phyloP scores from a whole-genome alignment of 140 eudicot genomes.

The Erigeron philadelphicus region DNA sequence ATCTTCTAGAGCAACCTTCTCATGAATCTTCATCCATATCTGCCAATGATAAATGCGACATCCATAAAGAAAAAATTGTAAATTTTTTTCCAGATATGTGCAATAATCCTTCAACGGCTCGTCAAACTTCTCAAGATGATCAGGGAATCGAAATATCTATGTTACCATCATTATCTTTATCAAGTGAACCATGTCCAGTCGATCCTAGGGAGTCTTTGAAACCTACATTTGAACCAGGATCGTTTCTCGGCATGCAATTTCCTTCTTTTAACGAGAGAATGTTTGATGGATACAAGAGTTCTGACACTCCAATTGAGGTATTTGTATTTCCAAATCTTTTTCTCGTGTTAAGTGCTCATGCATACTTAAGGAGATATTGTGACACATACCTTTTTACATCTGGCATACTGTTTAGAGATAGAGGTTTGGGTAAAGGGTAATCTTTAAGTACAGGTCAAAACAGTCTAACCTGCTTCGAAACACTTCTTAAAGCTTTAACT shows the following conservation, averaged over 20 bases:
- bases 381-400: too few relatives aligned
- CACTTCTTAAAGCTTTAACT: too few relatives aligned
- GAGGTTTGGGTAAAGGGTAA: too few relatives aligned
- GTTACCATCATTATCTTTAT: slow-evolving; percentile 38
- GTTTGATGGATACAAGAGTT: slow-evolving; percentile 32
- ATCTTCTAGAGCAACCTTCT: slow-evolving; percentile 44
- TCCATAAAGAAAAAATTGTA: slow-evolving; percentile 29
- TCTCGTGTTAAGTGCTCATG: too few relatives aligned
- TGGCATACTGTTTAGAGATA: too few relatives aligned
- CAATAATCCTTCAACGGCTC: slow-evolving; percentile 28
- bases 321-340: not conserved
- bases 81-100: slow-evolving; percentile 33
- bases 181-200: slow-evolving; percentile 26
- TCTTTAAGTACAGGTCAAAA: too few relatives aligned
- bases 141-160: slow-evolving; percentile 37
- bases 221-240: slow-evolving; percentile 32
- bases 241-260: slow-evolving; percentile 31
- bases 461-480: too few relatives aligned
- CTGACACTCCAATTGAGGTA: slow-evolving; percentile 46
- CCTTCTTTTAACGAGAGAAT: slow-evolving; percentile 37
- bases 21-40: slow-evolving; percentile 28
- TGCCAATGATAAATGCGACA: slow-evolving; percentile 23
- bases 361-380: too few relatives aligned
- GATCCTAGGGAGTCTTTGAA: slow-evolving; percentile 33
- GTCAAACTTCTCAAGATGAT: slow-evolving; percentile 32